phyloP scores from a whole-genome alignment of 2,329 filamentous ascomycete species.

The Sarocladium brachiariae region DNA sequence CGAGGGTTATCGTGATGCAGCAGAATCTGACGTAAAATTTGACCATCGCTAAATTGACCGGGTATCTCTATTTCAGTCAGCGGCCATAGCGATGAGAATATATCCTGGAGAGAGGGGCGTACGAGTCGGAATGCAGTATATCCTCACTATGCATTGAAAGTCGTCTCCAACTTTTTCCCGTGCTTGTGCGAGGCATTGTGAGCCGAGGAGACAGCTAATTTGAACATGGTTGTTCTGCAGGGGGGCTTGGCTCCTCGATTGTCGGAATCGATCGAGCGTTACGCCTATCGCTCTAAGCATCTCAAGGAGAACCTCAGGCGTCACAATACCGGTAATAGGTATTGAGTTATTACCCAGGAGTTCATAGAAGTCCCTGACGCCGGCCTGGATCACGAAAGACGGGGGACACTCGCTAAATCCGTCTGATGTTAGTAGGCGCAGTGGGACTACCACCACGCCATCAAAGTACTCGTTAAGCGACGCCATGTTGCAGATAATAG shows the following conservation, averaged over 20 bases:
- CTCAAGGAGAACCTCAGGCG: neutral
- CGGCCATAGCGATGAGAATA: too few relatives aligned
- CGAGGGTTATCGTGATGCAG: neutral
- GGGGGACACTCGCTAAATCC: neutral
- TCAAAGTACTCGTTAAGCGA: neutral
- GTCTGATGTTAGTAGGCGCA: neutral
- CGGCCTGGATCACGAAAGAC: neutral
- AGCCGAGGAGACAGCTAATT: neutral
- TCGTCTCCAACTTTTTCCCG: neutral
- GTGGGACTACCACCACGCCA: neutral
- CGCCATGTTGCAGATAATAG: neutral
- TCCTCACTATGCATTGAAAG: neutral
- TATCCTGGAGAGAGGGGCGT: neutral
- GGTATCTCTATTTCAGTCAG: neutral
- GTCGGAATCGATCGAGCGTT: neutral
- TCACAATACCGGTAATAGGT: neutral
- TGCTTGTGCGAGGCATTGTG: neutral
- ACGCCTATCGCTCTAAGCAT: neutral
- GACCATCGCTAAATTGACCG: neutral
- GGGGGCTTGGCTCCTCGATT: neutral
- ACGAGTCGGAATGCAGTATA: slow-evolving; percentile 1
- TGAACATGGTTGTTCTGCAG: neutral
- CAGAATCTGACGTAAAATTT: neutral
- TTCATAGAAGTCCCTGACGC: neutral
- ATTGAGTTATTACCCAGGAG: neutral